Base-by-base conservation (phyloP, 2,329 filamentous ascomycete species). In the Diplodia sapinea region DNA sequence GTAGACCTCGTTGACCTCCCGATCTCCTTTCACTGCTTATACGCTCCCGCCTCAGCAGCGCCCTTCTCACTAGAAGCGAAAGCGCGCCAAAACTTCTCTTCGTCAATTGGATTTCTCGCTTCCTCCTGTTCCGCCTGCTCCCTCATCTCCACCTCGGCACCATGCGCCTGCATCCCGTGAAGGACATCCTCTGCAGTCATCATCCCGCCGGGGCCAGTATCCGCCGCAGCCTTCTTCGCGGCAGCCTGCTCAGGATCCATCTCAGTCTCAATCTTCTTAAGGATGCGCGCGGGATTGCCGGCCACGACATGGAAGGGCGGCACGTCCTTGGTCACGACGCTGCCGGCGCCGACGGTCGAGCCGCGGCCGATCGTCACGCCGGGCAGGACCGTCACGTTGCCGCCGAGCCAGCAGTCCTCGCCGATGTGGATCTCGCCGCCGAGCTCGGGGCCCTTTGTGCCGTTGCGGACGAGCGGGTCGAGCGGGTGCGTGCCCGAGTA, bases 291-390 rank as follows among this genome's bases (percentile, higher is more conserved):
- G 47, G 90, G 90, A 72, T 91, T 92, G 0, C 90, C 90, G 20
- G 83, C 89, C 0, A 88, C 88, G 13, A 89, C 83, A 9, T 84
- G 84, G 70, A 87, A 88, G 8, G 86, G 83, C 4, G 87, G 84
- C n/a, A 92, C 85, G 76, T 90, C 83, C 80, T 90, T 95, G 2
- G 91, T 95, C 29, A 96, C 92, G 4, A 96, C 91, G 75, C 89
- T 92, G 1, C 90, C 92, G 1, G 93, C 93, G 0, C 92, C 93
- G 69, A 96, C 84, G 0, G 89, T 91, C 4, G 82, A 84, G 0
- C 93, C 92, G 66, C 85, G 83, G 0, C 93, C 93, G 70, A 96
- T 90, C 0, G 86, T 94, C 29, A 96, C 88, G 0, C 93, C 93
- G 0, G 91, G 88, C 52, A 94, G 80, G 20, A 96, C 86, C 1